Base-by-base conservation (phyloP, 495 filamentous ascomycete genomes). In the Polyplosphaeria fusca region DNA sequence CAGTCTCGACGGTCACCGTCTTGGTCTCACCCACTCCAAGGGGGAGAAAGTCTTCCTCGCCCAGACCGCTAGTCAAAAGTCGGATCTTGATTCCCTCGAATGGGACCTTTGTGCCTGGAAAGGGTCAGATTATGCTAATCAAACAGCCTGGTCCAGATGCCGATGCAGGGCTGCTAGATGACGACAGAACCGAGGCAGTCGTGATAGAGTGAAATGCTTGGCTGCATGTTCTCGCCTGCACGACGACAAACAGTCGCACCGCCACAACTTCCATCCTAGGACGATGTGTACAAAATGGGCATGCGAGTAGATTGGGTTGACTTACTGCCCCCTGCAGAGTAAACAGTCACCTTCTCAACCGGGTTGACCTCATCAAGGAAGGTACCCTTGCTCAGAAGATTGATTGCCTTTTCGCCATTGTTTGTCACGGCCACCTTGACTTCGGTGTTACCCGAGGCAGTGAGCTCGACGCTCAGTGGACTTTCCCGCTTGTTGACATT, bases 391-490 rank as follows among this genome's bases (percentile, higher is more conserved):
- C 80, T 82, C 52, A 87, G 73, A 40, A 86, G 68, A 55, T 79
- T 82, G 25, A 87, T 67, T 41, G 74, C 70, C 40, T 73, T 69
- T 24, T 68, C 66, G 26, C 82, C 84, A 37, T 70, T 77, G 71
- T 87, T 86, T 47, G 76, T 83, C 47, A 86, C 75, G 22, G 75
- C 73, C 3, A 82, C 80, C 67, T 82, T 82, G 61, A 86, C 76
- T 28, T 72, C 76, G 40, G 78, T 79, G 64, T 81, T 80, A 53
- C 74, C 73, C 25, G 75, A 71, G 53, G 78, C 74, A 47, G 74
- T 72, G 50, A 84, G 72, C 42, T 75, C 75, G 47, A 85, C 76
- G 55, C 72, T 69, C 37, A 86, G 68, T 28, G 71, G 76, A 14
- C 74, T 63, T 53, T 58, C 71, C 42, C 72, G 64, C 63, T 74